Evolutionary conservation across 2,329 filamentous ascomycete species (phyloP).

Genomic region (Fusarium decemcellulare): DNA sequence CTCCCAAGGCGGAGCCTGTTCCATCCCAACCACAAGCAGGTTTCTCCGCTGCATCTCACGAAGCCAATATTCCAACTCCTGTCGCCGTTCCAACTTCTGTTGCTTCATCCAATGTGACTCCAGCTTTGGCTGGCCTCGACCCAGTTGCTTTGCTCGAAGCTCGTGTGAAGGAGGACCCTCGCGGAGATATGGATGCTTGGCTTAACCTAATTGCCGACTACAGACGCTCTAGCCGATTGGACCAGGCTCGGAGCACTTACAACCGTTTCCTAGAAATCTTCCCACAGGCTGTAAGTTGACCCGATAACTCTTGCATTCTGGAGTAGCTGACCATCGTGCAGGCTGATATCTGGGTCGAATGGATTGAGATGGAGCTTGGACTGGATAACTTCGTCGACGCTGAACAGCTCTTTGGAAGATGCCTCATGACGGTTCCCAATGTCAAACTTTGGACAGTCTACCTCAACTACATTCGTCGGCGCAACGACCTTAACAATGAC

Average conservation of each 20-base stretch:
- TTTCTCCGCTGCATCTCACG: conserved; percentile 38
- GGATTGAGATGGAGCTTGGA: conserved; percentile 90
- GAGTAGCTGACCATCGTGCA: conserved; percentile 58
- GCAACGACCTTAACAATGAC: conserved; percentile 88
- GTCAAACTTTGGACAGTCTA: conserved; percentile 94
- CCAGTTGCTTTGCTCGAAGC: conserved; percentile 87
- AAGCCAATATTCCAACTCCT: conserved; percentile 38
- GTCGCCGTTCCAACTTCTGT: conserved; percentile 31
- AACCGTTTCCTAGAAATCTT: conserved; percentile 91
- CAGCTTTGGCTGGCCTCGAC: conserved; percentile 68
- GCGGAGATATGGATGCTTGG: conserved; percentile 95
- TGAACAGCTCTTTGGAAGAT: conserved; percentile 86
- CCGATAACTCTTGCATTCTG: not conserved
- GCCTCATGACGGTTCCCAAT: conserved; percentile 83
- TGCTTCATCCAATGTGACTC: conserved; percentile 51
- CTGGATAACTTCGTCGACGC: conserved; percentile 85
- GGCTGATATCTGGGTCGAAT: conserved; percentile 93
- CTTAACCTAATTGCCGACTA: conserved; percentile 88
- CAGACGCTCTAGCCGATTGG: conserved; percentile 83
- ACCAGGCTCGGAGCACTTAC: conserved; percentile 85
- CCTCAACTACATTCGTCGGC: conserved; percentile 92
- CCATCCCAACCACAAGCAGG: conserved; percentile 30
- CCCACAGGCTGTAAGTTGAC: conserved; percentile 85
- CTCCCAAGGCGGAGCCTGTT: conserved; percentile 24
- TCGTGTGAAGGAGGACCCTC: conserved; percentile 91